Conservation (phyloP, 2,329 filamentous ascomycete genomes). For the Calonectria multiphialidica region DNA sequence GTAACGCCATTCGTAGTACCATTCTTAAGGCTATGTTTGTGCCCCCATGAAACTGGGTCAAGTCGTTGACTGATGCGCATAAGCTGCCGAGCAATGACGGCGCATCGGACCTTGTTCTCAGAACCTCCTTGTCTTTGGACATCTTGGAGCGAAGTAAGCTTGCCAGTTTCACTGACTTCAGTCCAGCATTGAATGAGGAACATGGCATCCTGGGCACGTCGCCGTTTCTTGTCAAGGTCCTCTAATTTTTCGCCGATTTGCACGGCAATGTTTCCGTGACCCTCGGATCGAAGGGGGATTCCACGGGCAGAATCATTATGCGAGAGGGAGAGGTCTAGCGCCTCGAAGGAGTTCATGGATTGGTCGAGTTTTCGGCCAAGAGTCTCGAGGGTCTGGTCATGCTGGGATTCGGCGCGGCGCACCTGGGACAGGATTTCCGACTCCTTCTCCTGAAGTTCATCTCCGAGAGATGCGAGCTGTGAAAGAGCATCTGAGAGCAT, state of each 20-base stretch:
- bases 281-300: conserved; percentile 55
- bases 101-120: conserved; percentile 94
- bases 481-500: conserved; percentile 68
- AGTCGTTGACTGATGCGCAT: conserved; percentile 94
- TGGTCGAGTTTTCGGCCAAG: conserved; percentile 91
- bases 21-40: conserved; percentile 67
- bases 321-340: conserved; percentile 86
- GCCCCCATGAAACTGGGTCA: conserved; percentile 80
- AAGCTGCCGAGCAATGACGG: conserved; percentile 92
- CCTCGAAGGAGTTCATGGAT: conserved; percentile 92
- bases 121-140: conserved; percentile 86
- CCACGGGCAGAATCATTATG: conserved; percentile 58
- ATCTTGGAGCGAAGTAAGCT: conserved; percentile 88
- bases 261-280: conserved; percentile 89
- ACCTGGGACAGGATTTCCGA: conserved; percentile 93
- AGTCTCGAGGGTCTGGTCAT: conserved; percentile 90
- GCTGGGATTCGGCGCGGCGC: conserved; percentile 89
- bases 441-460: conserved; percentile 89
- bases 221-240: conserved; percentile 92
- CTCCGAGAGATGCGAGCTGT: conserved; percentile 77
- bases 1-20: conserved; percentile 61
- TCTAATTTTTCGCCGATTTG: conserved; percentile 95
- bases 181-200: conserved; percentile 98
- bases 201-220: conserved; percentile 90
- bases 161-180: conserved; percentile 90